These are phyloP conservation scores for Xylaria sp. DNA, from an alignment of 2,329 filamentous ascomycete species.

Conservation along the genomic window DNA sequence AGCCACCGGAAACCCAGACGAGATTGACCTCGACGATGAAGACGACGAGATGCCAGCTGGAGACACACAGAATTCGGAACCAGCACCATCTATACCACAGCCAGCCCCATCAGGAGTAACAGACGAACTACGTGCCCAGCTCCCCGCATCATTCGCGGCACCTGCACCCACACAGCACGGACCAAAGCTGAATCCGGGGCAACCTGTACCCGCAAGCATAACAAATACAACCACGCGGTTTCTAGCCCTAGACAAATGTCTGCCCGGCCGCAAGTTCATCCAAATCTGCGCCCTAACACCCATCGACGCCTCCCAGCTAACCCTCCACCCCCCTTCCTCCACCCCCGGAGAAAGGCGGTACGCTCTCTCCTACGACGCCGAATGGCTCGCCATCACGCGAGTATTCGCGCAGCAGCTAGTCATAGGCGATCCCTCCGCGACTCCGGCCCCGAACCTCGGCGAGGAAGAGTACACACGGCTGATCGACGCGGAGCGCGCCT, in stretches of 20 bases:
- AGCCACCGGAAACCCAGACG: constrained; percentile 30
- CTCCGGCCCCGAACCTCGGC: constrained; percentile 69
- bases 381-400: constrained; percentile 95
- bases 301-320: constrained; percentile 50
- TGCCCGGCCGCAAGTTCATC: constrained; percentile 81
- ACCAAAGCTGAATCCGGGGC: constrained; percentile 57
- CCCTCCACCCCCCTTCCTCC: constrained; percentile 36
- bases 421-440: constrained; percentile 68
- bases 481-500: constrained; percentile 76
- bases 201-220: constrained; percentile 76
- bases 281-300: constrained; percentile 76
- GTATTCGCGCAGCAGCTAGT: constrained; percentile 75
- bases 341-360: constrained; percentile 56
- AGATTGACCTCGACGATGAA: constrained; percentile 67
- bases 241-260: constrained; percentile 90
- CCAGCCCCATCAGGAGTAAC: constrained; percentile 56
- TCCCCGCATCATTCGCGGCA: constrained; percentile 78
- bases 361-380: constrained; percentile 82
- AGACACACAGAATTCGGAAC: constrained; percentile 34
- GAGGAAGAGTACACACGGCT: constrained; percentile 73
- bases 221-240: constrained; percentile 84
- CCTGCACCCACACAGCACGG: constrained; percentile 53
- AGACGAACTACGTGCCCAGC: constrained; percentile 73
- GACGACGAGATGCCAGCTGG: constrained; percentile 49
- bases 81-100: constrained; percentile 30